Conservation (phyloP, 306 rosid species). For the Dryas octopetala region DNA sequence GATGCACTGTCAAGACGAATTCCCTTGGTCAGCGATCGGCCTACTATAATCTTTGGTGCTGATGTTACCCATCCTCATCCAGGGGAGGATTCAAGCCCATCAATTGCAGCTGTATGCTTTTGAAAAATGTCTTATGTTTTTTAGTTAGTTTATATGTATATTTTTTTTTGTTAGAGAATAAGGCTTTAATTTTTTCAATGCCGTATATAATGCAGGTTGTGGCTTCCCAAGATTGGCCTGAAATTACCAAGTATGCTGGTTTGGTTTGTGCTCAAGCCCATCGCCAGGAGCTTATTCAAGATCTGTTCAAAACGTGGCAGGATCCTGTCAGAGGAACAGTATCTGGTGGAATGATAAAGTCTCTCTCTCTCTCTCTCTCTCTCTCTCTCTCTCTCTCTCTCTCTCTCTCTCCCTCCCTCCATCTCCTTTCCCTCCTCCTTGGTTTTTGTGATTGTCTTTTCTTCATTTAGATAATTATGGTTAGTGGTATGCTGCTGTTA, state of each 20-base stretch:
- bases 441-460: background rate
- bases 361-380: constrained; percentile 21
- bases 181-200: background rate
- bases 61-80: constrained; percentile 99
- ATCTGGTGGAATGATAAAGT: constrained; percentile 97
- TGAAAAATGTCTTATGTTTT: background rate
- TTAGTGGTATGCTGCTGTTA: background rate
- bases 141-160: background rate
- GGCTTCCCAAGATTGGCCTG: constrained; percentile 99
- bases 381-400: constrained; percentile 4
- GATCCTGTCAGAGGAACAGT: constrained; percentile 84
- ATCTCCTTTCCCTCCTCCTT: background rate
- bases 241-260: constrained; percentile 93
- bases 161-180: background rate
- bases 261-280: constrained; percentile 97
- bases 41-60: constrained; percentile 97
- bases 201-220: constrained; percentile 60
- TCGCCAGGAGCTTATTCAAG: constrained; percentile 94
- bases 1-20: constrained; percentile 90
- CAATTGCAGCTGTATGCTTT: constrained; percentile 87
- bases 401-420: constrained; percentile 18
- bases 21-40: constrained; percentile 87
- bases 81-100: constrained; percentile 97
- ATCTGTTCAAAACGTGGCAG: constrained; percentile 87
- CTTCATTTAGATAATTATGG: background rate